A percentile compares a stretch with the other conserved stretches of the same genome.
These are phyloP conservation scores for Alternaria arbusti DNA, from an alignment of 2,329 filamentous ascomycete genomes.

Conservation along the genomic window DNA sequence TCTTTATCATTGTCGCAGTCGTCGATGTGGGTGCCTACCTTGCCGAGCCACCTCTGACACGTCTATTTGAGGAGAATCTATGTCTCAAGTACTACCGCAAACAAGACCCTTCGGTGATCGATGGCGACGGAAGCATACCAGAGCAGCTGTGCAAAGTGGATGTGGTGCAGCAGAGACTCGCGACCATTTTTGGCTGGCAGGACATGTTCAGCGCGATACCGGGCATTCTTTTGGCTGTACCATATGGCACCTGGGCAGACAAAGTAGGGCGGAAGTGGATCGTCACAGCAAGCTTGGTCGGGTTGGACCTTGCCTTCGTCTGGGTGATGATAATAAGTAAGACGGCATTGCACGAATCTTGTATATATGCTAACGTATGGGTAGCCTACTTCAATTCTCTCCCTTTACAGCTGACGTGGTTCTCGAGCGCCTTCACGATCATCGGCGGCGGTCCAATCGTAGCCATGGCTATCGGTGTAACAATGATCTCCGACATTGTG, in stretches of 20 bases:
- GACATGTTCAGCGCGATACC: conserved; percentile 55
- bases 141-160: conserved; percentile 60
- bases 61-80: conserved; percentile 58
- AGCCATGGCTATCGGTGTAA: conserved; percentile 55
- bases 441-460: conserved; percentile 58
- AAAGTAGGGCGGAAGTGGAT: conserved; percentile 55
- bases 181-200: conserved; percentile 58
- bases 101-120: conserved; percentile 53
- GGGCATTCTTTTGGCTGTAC: conserved; percentile 56
- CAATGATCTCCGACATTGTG: conserved; percentile 60
- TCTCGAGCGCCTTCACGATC: conserved; percentile 54
- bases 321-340: conserved; percentile 45
- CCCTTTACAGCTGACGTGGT: conserved; percentile 57
- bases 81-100: conserved; percentile 54
- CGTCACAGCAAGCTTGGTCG: conserved; percentile 52
- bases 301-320: conserved; percentile 44
- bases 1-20: conserved; percentile 52
- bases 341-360: neutral
- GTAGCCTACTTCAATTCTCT: conserved; percentile 45
- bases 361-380: conserved; percentile 6
- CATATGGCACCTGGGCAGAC: conserved; percentile 59
- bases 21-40: conserved; percentile 56
- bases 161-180: conserved; percentile 56
- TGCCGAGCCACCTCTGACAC: conserved; percentile 53
- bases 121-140: conserved; percentile 49